Evolutionary conservation across 805 yeast species (phyloP).

Genomic region (Kuraishia capsulata): DNA sequence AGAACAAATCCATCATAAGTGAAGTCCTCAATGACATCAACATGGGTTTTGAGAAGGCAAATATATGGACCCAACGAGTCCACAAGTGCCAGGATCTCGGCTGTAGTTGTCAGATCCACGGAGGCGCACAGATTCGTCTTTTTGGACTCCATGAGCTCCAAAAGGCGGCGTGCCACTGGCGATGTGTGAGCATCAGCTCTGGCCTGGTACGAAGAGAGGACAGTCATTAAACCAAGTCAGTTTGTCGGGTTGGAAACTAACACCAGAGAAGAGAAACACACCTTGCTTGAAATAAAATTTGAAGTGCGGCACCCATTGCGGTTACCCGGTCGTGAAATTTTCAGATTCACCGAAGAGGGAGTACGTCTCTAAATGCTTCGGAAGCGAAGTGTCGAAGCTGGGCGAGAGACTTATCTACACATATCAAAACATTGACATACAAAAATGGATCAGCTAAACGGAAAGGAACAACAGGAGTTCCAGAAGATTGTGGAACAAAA

Average conservation of each 20-base stretch:
- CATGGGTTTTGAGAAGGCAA: slow-evolving; percentile 88
- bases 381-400: too few species aligned
- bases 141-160: slow-evolving; percentile 68
- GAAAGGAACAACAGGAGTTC: slow-evolving; percentile 93
- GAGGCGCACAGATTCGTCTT: slow-evolving; percentile 91
- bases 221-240: too few species aligned
- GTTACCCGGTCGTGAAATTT: background rate
- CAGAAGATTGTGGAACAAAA: slow-evolving; percentile 92
- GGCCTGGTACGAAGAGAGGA: slow-evolving; percentile 37
- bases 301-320: too few species aligned
- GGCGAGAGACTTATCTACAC: too few species aligned
- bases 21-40: slow-evolving; percentile 89
- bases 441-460: slow-evolving; percentile 86
- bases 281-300: too few species aligned
- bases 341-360: background rate
- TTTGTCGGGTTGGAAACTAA: too few species aligned
- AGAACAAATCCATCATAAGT: slow-evolving; percentile 67
- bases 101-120: slow-evolving; percentile 76
- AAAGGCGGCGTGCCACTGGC: slow-evolving; percentile 69
- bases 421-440: too few species aligned
- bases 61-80: slow-evolving; percentile 87
- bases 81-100: slow-evolving; percentile 60
- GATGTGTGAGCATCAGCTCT: slow-evolving; percentile 69
- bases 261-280: too few species aligned
- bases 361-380: background rate